phyloP scores from a whole-genome alignment of 306 rosid genomes.

The Ceratonia siliqua region DNA sequence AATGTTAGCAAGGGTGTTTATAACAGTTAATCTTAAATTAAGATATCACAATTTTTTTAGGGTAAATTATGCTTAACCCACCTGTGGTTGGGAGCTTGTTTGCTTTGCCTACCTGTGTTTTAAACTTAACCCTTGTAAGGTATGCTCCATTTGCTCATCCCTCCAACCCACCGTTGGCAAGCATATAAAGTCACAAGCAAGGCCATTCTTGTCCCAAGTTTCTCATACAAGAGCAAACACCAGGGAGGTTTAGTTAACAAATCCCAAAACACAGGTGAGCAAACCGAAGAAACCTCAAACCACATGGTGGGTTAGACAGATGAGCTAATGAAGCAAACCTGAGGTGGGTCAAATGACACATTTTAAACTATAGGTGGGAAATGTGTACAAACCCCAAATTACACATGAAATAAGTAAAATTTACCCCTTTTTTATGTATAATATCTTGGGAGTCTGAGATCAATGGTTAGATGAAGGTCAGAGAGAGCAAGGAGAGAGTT shows the following conservation, averaged over 20 bases:
- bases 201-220: background rate
- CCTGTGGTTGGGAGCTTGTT: background rate
- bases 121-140: background rate
- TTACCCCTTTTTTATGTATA: background rate
- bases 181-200: background rate
- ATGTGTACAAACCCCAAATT: background rate
- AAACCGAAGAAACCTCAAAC: background rate
- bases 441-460: background rate
- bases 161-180: background rate
- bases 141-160: background rate
- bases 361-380: background rate
- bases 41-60: no score
- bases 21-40: background rate
- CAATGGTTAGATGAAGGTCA: background rate
- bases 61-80: background rate
- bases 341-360: background rate
- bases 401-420: background rate
- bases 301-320: background rate
- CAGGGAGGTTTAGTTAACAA: background rate
- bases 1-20: background rate
- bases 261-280: background rate
- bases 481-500: background rate
- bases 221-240: background rate
- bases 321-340: background rate
- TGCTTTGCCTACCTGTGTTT: background rate